Evolutionary conservation across 1,284 basidiomycete species (phyloP), one percentile per base, ranked within the genome.

Genomic region (Caloboletus inedulis): DNA sequence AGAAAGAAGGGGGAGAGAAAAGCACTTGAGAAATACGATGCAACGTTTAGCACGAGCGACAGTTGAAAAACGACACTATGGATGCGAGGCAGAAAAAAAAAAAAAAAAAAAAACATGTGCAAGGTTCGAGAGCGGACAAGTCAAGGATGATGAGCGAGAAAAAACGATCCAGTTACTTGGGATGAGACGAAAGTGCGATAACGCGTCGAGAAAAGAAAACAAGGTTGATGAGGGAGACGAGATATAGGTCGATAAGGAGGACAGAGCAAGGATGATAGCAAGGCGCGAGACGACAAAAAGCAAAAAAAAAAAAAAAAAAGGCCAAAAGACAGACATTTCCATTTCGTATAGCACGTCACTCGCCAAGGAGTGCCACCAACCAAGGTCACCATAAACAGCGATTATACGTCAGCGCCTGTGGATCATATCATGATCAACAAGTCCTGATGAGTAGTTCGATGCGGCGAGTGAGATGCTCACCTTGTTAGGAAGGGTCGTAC

Each of bases 11-110:
- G 12, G 5, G 34, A 35, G 16, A 13, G 16, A 42, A 43, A 30
- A 16, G 4, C 8, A 48, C 4, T 2, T 2, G 21, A 40, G 18
- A 49, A 19, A 40, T 25, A 36, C 2, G 31, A 49, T 51, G 43
- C 40, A 42, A 46, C n/a, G 12, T 31, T 35, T 16, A 63, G 18
- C 42, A 16, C 37, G n/a, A 61, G 13, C 16, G n/a, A 49, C 44
- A 43, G n/a, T 13, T 12, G 8, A 30, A 50, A 43, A 54, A 49
- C 36, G 10, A 42, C 3, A 42, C 10, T n/a, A 16, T n/a, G 31
- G 23, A 58, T 43, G 31, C n/a, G 18, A 44, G 31, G 18, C 31
- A n/a, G n/a, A n/a, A n/a, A n/a, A n/a, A n/a, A n/a, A n/a, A 12
- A 40, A 6, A 6, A 10, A 36, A 37, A 37, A 43, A 25, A 25